Evolutionary conservation across 2,329 filamentous ascomycete species (phyloP), one percentile per base, ranked within the genome.

Genomic region (Lachnellula cervina): DNA sequence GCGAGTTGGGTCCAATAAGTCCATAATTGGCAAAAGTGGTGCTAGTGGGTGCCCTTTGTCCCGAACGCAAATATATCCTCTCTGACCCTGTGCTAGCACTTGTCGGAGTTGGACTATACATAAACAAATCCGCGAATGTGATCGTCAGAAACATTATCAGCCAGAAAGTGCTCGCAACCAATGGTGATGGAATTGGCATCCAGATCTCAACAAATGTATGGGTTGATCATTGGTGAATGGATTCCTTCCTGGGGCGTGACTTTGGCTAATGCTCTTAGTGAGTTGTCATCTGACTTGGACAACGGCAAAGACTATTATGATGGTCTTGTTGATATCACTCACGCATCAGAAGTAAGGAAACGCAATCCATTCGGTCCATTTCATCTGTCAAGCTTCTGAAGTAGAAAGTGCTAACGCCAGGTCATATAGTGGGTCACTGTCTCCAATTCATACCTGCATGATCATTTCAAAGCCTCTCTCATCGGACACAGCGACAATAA

Each of bases 61-160:
- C 21, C 9, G 28, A 32, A 32, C 28, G 28, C 28, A 9, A 9
- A 40, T 13, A 14, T 7, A 2, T 11, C 9, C 2, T 19, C 8
- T 23, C 38, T 44, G 16, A 48, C 25, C 19, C 7, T 13, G n/a
- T 11, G 5, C 3, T 32, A 62, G 71, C 71, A 49, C 70, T 81
- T 21, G 70, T 72, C n/a, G 72, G 74, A 50, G 69, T 76, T 52
- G 76, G 76, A 7, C 68, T 82, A 48, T 75, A 73, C 53, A 69
- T 82, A 61, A 77, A 76, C 66, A 66, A 70, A 38, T 71, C 68
- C 17, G 73, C 65, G 55, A 83, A 84, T 60, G 80, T 83, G 49
- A 82, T 84, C 54, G 66, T 84, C 49, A 78, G 77, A 47, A 83
- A 84, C 70, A 66, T 84, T 38, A 77, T 77, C 59, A 75, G 81